These are phyloP conservation scores for Myriosclerotinia duriaeana DNA, from an alignment of 2,329 filamentous ascomycete species.

Conservation along the genomic window DNA sequence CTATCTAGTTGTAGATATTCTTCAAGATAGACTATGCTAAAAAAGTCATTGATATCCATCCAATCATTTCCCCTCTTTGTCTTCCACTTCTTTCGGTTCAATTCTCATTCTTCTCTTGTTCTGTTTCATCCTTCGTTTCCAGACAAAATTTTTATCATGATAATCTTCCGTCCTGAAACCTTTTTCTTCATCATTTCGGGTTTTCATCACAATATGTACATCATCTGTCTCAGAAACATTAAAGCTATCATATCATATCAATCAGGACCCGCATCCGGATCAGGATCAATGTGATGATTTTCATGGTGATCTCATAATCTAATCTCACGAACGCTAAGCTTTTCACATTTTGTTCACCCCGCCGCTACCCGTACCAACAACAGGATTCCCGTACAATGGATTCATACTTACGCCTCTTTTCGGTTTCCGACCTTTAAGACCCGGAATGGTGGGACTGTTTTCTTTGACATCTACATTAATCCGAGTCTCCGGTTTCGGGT, in stretches of 20 bases:
- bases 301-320: neutral
- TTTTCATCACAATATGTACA: slow-evolving; percentile 2
- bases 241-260: slow-evolving; percentile 3
- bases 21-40: neutral
- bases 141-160: neutral
- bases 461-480: slow-evolving; percentile 14
- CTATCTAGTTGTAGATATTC: neutral
- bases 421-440: neutral
- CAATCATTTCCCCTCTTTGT: neutral
- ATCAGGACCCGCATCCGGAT: neutral
- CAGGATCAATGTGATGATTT: slow-evolving; percentile 2
- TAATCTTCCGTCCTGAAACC: slow-evolving; percentile 8
- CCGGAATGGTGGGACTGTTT: slow-evolving; percentile 7
- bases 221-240: slow-evolving; percentile 5
- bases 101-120: slow-evolving; percentile 1
- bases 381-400: slow-evolving; percentile 2
- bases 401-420: neutral
- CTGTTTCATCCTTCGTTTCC: slow-evolving; percentile 7
- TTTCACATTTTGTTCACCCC: neutral
- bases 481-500: slow-evolving; percentile 17
- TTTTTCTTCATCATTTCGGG: slow-evolving; percentile 1
- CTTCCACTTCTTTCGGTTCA: neutral
- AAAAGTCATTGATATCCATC: neutral
- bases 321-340: neutral
- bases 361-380: neutral